Evolutionary conservation across 192 early-diverging fungal genomes (phyloP).

Genomic region (Coemansia asiatica): DNA sequence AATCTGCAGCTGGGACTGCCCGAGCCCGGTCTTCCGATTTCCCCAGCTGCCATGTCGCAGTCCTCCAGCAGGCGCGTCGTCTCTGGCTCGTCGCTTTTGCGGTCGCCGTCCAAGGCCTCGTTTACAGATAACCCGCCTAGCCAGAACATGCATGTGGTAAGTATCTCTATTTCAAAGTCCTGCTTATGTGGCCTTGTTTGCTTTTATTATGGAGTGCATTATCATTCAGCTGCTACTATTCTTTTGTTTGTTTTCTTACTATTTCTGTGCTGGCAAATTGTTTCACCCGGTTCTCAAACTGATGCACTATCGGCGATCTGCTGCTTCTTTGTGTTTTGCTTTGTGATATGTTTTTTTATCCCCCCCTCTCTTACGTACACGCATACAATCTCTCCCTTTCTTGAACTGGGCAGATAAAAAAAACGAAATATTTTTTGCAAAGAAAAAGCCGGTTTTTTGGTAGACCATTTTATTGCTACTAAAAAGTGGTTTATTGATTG

Average conservation of each 20-base stretch:
- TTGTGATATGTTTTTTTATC: neutral
- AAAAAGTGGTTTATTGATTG: neutral
- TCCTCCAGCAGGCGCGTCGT: conserved; percentile 49
- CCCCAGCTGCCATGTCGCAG: conserved; percentile 35
- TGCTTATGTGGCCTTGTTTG: neutral
- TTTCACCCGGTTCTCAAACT: neutral
- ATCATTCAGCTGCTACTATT: neutral
- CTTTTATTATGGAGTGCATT: neutral
- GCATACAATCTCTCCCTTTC: too few relatives aligned
- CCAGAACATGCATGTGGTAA: conserved; percentile 51
- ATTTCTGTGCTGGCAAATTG: neutral
- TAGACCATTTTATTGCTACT: neutral
- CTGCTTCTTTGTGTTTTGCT: neutral
- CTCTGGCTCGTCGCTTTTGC: conserved; percentile 51
- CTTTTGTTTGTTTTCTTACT: neutral
- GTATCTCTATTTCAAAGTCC: conserved; percentile 14
- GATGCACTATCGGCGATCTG: conserved; percentile 1
- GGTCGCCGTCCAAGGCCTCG: conserved; percentile 50
- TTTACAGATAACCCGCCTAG: conserved; percentile 43
- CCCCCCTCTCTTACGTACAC: neutral
- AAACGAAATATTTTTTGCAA: neutral
- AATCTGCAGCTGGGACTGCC: conserved; percentile 42
- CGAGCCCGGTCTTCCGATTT: conserved; percentile 28
- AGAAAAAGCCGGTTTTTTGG: neutral
- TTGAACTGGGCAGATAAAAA: neutral